Percentiles rank a stretch among this genome's conserved stretches.
Evolutionary conservation across 768 basidiomycete genomes (phyloP).

Genomic region (Albatrellus ellisii): DNA sequence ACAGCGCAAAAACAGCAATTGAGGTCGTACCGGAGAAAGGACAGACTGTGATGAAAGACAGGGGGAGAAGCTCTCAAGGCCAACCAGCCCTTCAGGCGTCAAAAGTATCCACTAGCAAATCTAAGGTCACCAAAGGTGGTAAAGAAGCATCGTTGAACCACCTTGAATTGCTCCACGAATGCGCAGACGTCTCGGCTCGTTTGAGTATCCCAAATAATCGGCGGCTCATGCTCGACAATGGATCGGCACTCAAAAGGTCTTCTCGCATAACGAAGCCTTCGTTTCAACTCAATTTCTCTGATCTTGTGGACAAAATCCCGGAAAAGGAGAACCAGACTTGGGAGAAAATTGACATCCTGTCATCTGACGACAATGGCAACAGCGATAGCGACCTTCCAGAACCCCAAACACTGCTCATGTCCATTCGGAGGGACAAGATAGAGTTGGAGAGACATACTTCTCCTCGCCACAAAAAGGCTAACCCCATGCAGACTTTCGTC

Average conservation of each 20-base stretch:
- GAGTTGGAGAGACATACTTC: too few species aligned
- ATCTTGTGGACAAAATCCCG: slow-evolving; percentile 20
- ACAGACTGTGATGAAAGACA: slow-evolving; percentile 3
- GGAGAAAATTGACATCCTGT: neutral
- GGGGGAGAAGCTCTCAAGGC: neutral
- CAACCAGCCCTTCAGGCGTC: neutral
- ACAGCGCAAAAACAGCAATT: too few species aligned
- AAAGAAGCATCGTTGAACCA: slow-evolving; percentile 5
- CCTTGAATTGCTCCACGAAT: slow-evolving; percentile 11
- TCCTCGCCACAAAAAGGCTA: too few species aligned
- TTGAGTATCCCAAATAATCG: slow-evolving; percentile 8
- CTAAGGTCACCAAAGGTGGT: neutral
- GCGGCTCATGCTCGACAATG: slow-evolving; percentile 9
- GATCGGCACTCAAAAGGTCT: neutral
- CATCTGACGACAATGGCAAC: neutral
- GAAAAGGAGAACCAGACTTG: too few species aligned
- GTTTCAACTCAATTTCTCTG: slow-evolving; percentile 38
- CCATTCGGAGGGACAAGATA: too few species aligned
- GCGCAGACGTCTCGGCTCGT: slow-evolving; percentile 5
- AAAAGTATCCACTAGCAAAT: neutral
- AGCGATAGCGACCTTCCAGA: slow-evolving; percentile 22
- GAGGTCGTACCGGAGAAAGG: too few species aligned
- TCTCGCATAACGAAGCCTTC: slow-evolving; percentile 15
- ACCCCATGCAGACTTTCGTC: too few species aligned
- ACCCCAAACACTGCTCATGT: slow-evolving; percentile 18